Conservation (phyloP, 1,284 basidiomycete species). For the Microbotryum saponariae region DNA sequence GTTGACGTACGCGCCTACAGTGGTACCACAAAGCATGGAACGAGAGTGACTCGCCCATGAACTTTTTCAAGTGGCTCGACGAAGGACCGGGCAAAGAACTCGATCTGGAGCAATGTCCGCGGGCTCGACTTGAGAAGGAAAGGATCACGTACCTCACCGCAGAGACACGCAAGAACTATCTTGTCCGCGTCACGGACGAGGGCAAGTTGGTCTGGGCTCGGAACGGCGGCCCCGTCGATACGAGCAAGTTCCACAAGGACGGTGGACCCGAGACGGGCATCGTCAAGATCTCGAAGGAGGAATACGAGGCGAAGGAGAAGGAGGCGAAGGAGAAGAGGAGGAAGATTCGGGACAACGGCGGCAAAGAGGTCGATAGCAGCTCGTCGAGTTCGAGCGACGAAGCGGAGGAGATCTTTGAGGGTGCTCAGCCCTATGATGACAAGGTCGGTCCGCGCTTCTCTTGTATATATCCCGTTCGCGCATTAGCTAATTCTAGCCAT, state of each 20-base stretch:
- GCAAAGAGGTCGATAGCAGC: constrained; percentile 13
- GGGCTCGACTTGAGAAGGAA: constrained; percentile 62
- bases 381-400: constrained; percentile 16
- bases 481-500: background rate
- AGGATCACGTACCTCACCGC: constrained; percentile 53
- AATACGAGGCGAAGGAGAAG: constrained; percentile 19
- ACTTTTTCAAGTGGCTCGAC: constrained; percentile 70
- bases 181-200: constrained; percentile 55
- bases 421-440: constrained; percentile 16
- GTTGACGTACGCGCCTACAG: constrained; percentile 33
- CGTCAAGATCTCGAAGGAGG: constrained; percentile 34
- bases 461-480: background rate
- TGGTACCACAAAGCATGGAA: constrained; percentile 59
- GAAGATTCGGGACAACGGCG: constrained; percentile 9
- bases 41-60: constrained; percentile 55
- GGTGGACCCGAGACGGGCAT: constrained; percentile 39
- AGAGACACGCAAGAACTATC: constrained; percentile 64
- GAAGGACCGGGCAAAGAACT: constrained; percentile 58
- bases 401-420: constrained; percentile 16
- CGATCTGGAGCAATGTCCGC: constrained; percentile 57
- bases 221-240: constrained; percentile 52
- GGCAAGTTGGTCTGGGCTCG: constrained; percentile 64
- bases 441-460: constrained; percentile 21
- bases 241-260: constrained; percentile 32
- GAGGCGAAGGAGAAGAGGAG: constrained; percentile 17